Evolutionary conservation across 169 alveolate species (phyloP), one percentile per base, ranked within the genome.

Genomic region (Plasmodium falciparum): DNA sequence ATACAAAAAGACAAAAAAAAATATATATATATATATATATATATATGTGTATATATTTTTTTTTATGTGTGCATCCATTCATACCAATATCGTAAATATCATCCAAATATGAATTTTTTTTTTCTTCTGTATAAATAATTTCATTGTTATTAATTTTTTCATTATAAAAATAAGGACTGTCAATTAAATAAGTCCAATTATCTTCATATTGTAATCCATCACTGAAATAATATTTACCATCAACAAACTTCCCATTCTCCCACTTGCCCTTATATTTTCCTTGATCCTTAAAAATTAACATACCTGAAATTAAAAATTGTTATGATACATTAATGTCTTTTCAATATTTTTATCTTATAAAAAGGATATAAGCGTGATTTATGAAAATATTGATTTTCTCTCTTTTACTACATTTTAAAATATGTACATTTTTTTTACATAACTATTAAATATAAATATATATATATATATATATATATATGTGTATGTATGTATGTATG

Each of bases 131-230:
- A 20, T 65, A 50, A 78, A 78, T 66, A 78, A 78, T 12, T 50
- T 78, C 78, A 59, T 78, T 58, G 58, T 15, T 66, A 58, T 78
- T 78, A 52, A 78, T 66, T 52, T 78, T 12, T 52, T 78, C 89
- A 11, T 78, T 78, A 50, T 65, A 66, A 54, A 78, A 78, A 78
- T 78, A 78, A 20, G 89, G 89, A 20, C 33, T 50, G 47, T 78
- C 89, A 20, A 59, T 43, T 39, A 78, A 61, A 58, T 78, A 78
- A 26, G 65, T 67, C 89, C 89, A 78, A 20, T 24, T 13, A 56
- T 78, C 67, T 70, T 63, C 78, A 52, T 78, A 78, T 20, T 78
- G 26, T 70, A 78, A 52, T 2, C 89, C 89, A 58, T 78, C 89
- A 49, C 76, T 78, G 22, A 65, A 78, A 59, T 78, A 66, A 47